Evolutionary conservation across 139 green algal genomes (phyloP).

Genomic region (Chlamydomonas incerta): DNA sequence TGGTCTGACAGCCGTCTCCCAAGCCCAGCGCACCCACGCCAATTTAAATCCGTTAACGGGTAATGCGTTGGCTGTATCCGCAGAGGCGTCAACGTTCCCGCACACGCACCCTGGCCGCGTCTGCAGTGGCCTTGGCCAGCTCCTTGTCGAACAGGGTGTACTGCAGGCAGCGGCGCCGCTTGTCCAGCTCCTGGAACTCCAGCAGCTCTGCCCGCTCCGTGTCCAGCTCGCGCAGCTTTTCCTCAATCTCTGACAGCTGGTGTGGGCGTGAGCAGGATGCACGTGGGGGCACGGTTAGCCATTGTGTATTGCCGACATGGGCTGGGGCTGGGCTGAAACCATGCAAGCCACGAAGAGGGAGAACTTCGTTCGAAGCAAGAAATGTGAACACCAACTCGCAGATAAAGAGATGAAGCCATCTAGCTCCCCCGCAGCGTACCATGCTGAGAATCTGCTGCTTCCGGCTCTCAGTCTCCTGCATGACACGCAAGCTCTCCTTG

Average conservation of each 20-base stretch:
- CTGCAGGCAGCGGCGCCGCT: constrained; percentile 85
- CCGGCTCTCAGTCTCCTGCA: constrained; percentile 88
- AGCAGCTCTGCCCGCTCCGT: constrained; percentile 89
- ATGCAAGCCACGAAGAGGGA: no score
- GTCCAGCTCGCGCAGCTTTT: constrained; percentile 82
- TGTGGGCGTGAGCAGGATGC: no score
- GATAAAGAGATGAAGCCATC: no score
- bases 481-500: constrained; percentile 83
- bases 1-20: no score
- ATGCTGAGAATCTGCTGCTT: constrained; percentile 85
- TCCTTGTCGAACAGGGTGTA: constrained; percentile 94
- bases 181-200: constrained; percentile 89
- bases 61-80: no score
- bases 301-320: no score
- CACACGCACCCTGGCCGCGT: constrained; percentile 76
- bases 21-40: no score
- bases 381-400: no score
- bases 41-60: no score
- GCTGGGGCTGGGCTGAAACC: no score
- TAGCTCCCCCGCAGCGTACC: no score
- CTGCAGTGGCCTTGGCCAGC: constrained; percentile 63
- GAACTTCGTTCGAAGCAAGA: no score
- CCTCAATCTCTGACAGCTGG: constrained; percentile 67
- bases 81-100: not conserved
- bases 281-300: not conserved